Percentiles rank a stretch among this genome's conserved stretches.
Evolutionary conservation across 164 flowering plant species (phyloP).

Genomic region (Malania oleifera): DNA sequence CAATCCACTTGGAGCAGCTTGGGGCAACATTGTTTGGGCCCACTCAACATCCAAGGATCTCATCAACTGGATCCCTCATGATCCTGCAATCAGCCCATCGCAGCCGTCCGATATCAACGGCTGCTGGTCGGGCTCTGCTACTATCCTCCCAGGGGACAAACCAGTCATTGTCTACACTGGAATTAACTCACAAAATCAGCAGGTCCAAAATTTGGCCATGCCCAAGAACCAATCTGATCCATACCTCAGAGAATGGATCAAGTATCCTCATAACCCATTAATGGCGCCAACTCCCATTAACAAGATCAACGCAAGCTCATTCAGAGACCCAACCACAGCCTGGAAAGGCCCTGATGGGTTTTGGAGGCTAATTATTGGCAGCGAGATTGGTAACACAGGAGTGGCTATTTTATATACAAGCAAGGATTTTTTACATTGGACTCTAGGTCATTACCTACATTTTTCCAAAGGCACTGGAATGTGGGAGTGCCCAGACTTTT

Average conservation of each 20-base stretch:
- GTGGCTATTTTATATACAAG: slow-evolving; percentile 12
- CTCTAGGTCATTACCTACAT: too few relatives aligned
- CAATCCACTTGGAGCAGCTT: slow-evolving; percentile 39
- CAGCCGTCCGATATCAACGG: slow-evolving; percentile 37
- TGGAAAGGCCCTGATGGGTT: slow-evolving; percentile 23
- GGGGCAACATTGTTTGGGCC: slow-evolving; percentile 53
- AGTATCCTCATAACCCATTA: slow-evolving; percentile 33
- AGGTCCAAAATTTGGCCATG: slow-evolving; percentile 42
- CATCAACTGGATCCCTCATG: slow-evolving; percentile 40
- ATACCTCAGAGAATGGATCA: slow-evolving; percentile 39
- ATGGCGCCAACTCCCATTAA: slow-evolving; percentile 20
- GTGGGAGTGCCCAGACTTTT: too few relatives aligned
- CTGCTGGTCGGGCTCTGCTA: slow-evolving; percentile 50
- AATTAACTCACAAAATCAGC: slow-evolving; percentile 15
- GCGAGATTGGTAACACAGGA: slow-evolving; percentile 1
- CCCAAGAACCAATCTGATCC: slow-evolving; percentile 47
- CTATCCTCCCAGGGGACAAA: slow-evolving; percentile 39
- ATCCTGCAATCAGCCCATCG: slow-evolving; percentile 33
- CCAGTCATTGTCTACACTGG: slow-evolving; percentile 56
- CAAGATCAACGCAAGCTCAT: slow-evolving; percentile 24
- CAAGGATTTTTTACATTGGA: too few relatives aligned
- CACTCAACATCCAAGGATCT: slow-evolving; percentile 48
- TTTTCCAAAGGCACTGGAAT: too few relatives aligned
- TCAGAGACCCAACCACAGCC: slow-evolving; percentile 47
- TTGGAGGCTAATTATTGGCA: slow-evolving; percentile 17